Evolutionary conservation across 2,329 filamentous ascomycete genomes (phyloP).

Genomic region (Fusarium mexicanum): DNA sequence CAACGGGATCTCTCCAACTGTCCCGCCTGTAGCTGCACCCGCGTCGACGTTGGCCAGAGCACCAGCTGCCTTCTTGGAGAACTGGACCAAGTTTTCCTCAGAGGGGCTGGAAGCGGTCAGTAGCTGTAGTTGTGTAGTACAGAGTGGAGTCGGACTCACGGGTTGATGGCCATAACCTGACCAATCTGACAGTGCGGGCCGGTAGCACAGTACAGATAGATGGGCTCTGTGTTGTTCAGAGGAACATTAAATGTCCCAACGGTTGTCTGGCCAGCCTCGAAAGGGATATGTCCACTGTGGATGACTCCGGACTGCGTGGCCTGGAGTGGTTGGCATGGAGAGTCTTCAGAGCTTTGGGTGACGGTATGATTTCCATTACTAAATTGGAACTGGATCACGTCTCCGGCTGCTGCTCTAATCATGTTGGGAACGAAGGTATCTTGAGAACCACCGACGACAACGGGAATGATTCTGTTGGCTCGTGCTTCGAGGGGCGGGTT

Average conservation of each 20-base stretch:
- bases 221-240: slow-evolving; percentile 54
- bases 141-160: slow-evolving; percentile 41
- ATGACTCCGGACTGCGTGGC: slow-evolving; percentile 45
- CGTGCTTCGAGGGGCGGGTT: slow-evolving; percentile 38
- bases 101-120: slow-evolving; percentile 12
- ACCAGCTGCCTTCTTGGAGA: slow-evolving; percentile 26
- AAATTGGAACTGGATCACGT: slow-evolving; percentile 56
- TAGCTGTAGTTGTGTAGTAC: background rate
- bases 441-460: slow-evolving; percentile 51
- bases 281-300: slow-evolving; percentile 55
- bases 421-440: slow-evolving; percentile 52
- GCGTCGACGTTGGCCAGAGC: slow-evolving; percentile 38
- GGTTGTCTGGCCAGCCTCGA: slow-evolving; percentile 46
- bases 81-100: slow-evolving; percentile 32
- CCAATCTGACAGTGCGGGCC: slow-evolving; percentile 60
- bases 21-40: slow-evolving; percentile 27
- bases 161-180: slow-evolving; percentile 63
- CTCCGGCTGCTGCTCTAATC: slow-evolving; percentile 48
- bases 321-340: slow-evolving; percentile 53
- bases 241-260: slow-evolving; percentile 59
- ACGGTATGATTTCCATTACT: slow-evolving; percentile 56
- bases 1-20: slow-evolving; percentile 34
- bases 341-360: slow-evolving; percentile 50
- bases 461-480: slow-evolving; percentile 43
- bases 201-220: slow-evolving; percentile 63